A percentile compares a stretch with the other conserved stretches of the same genome.
Evolutionary conservation across 176 grass and related monocot species (phyloP).

Genomic region (Zea luxurians): DNA sequence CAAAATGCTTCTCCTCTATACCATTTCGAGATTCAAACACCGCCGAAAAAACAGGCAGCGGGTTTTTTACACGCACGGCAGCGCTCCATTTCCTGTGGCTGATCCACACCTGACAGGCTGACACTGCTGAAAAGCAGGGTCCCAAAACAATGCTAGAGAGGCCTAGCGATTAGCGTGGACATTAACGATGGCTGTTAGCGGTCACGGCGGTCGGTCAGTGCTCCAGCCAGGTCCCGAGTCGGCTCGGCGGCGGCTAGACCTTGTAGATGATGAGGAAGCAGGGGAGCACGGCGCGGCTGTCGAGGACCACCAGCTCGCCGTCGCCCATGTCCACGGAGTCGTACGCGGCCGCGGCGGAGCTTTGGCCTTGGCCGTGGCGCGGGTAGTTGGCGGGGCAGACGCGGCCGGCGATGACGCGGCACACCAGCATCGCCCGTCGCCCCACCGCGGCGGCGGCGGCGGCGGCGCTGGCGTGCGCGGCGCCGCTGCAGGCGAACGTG

Average conservation of each 20-base stretch:
- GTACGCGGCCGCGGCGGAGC: not conserved
- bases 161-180: conserved; percentile 1
- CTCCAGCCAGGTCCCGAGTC: not conserved
- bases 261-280: conserved; percentile 77
- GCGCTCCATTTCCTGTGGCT: not conserved
- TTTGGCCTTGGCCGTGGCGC: not conserved
- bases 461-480: conserved; percentile 38
- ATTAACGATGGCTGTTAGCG: conserved; percentile 33
- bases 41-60: not conserved
- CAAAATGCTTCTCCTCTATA: conserved; percentile 36
- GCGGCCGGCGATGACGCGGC: conserved; percentile 67
- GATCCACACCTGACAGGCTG: not conserved
- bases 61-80: conserved; percentile 42
- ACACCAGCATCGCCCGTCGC: conserved; percentile 60
- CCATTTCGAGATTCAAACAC: conserved; percentile 43
- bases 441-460: not conserved
- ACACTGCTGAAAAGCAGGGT: conserved; percentile 31
- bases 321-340: conserved; percentile 57
- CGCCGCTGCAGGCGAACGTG: conserved; percentile 53
- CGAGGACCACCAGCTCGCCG: conserved; percentile 64
- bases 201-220: conserved; percentile 23
- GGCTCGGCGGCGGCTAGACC: conserved; percentile 26
- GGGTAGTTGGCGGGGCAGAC: conserved; percentile 39
- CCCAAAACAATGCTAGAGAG: conserved; percentile 13
- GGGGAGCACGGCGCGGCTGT: conserved; percentile 62